Evolutionary conservation across 2,329 filamentous ascomycete species (phyloP).

Genomic region (Xylaria sp.): DNA sequence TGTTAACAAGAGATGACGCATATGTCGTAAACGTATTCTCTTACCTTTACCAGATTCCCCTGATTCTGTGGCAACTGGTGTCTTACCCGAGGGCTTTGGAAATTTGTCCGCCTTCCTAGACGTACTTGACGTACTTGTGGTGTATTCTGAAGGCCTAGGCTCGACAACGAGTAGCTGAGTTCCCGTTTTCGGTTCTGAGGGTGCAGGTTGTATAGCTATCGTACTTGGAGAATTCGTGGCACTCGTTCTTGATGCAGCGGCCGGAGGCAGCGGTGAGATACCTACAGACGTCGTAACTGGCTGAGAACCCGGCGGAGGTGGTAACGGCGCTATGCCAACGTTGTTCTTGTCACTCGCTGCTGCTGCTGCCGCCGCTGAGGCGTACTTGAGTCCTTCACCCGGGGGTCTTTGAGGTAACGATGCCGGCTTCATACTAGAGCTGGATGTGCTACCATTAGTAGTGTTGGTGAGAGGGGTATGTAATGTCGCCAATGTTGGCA

Average conservation of each 20-base stretch:
- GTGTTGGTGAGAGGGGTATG: conserved; percentile 76
- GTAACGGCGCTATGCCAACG: conserved; percentile 91
- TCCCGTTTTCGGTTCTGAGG: conserved; percentile 44
- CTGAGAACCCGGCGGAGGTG: conserved; percentile 79
- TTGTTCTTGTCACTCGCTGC: conserved; percentile 88
- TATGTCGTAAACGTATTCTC: conserved; percentile 21
- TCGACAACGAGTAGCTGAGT: conserved; percentile 44
- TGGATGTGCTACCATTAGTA: conserved; percentile 62
- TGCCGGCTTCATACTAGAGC: conserved; percentile 88
- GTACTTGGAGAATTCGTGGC: conserved; percentile 65
- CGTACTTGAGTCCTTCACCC: conserved; percentile 94
- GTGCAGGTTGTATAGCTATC: conserved; percentile 58
- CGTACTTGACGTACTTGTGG: conserved; percentile 44
- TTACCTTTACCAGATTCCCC: conserved; percentile 59
- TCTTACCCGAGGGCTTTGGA: conserved; percentile 58
- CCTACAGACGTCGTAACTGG: conserved; percentile 50
- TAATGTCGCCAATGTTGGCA: conserved; percentile 91
- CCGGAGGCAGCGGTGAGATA: conserved; percentile 61
- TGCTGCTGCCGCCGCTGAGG: conserved; percentile 92
- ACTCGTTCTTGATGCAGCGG: conserved; percentile 64
- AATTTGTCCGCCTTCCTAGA: conserved; percentile 50
- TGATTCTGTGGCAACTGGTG: conserved; percentile 55
- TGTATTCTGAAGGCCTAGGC: conserved; percentile 45
- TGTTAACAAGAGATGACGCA: conserved; percentile 35
- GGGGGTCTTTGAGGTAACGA: conserved; percentile 84